Percentiles rank a stretch among this genome's conserved stretches.
Evolutionary conservation across 1,139 yeast genomes (phyloP).

Genomic region (Groenewaldozyma auringiensis): DNA sequence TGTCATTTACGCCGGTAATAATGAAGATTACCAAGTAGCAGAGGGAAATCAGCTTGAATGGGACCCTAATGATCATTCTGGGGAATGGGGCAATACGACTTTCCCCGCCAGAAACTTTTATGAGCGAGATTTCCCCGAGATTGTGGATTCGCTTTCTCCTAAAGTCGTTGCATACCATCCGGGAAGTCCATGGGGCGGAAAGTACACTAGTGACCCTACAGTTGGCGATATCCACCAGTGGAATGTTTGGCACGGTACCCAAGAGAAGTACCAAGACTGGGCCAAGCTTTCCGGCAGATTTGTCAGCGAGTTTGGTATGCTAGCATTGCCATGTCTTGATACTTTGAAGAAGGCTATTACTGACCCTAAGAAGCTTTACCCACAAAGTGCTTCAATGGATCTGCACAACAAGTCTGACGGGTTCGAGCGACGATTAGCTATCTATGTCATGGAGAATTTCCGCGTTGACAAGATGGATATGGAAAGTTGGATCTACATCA

Average conservation of each 20-base stretch:
- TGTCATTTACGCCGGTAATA: constrained; percentile 28
- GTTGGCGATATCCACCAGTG: constrained; percentile 44
- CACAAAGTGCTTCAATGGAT: constrained; percentile 36
- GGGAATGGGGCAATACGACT: constrained; percentile 27
- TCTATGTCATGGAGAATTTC: constrained; percentile 40
- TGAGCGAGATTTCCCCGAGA: constrained; percentile 34
- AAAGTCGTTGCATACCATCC: constrained; percentile 35
- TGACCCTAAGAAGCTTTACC: constrained; percentile 32
- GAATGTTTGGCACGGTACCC: constrained; percentile 46
- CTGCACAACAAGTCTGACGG: constrained; percentile 40
- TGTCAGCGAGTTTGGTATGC: constrained; percentile 45
- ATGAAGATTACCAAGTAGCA: constrained; percentile 44
- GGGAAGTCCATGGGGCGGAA: constrained; percentile 42
- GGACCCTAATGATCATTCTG: constrained; percentile 29
- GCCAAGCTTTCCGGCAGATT: constrained; percentile 38
- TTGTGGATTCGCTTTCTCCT: constrained; percentile 25
- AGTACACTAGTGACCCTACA: constrained; percentile 31
- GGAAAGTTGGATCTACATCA: constrained; percentile 40
- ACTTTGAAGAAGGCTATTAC: constrained; percentile 33
- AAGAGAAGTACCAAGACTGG: constrained; percentile 42
- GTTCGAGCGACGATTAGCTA: constrained; percentile 38
- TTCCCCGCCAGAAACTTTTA: constrained; percentile 41
- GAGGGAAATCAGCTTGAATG: constrained; percentile 32
- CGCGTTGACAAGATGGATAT: constrained; percentile 31
- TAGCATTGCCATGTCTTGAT: constrained; percentile 33